These are phyloP conservation scores for Suhomyces bolitotheri DNA, from an alignment of 1,139 yeast species.

Conservation along the genomic window DNA sequence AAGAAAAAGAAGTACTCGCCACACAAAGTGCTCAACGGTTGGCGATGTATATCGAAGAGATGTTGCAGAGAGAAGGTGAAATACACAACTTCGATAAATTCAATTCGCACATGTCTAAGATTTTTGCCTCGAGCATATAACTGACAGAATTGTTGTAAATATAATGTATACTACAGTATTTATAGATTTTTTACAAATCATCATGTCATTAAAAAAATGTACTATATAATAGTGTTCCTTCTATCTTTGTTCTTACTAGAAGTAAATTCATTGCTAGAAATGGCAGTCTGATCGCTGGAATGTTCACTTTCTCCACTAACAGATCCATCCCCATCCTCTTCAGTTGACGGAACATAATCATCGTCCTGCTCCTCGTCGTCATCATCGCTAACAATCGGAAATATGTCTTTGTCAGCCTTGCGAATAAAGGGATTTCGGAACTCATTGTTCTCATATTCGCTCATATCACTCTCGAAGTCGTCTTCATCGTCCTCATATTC, in stretches of 20 bases:
- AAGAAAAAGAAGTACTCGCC: slow-evolving; percentile 11
- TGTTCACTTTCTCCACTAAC: slow-evolving; percentile 8
- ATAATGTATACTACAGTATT: not conserved
- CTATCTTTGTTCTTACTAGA: slow-evolving; percentile 2
- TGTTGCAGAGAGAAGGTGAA: slow-evolving; percentile 12
- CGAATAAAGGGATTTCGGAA: slow-evolving; percentile 5
- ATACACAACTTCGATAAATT: slow-evolving; percentile 15
- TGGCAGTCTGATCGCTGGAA: slow-evolving; percentile 1
- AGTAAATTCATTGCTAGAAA: too few relatives aligned
- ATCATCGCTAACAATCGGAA: slow-evolving; percentile 14
- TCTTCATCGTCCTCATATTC: slow-evolving; percentile 21
- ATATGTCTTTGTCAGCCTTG: slow-evolving; percentile 2
- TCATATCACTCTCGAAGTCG: slow-evolving; percentile 21
- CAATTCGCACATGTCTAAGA: slow-evolving; percentile 15
- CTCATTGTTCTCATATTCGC: slow-evolving; percentile 19
- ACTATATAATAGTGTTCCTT: slow-evolving; percentile 10
- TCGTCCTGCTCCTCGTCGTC: slow-evolving; percentile 16
- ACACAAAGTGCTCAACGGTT: slow-evolving; percentile 3
- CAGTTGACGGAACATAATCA: slow-evolving; percentile 14
- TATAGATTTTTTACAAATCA: not conserved
- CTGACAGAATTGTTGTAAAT: not conserved
- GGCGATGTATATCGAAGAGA: slow-evolving; percentile 12
- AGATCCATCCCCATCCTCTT: slow-evolving; percentile 4
- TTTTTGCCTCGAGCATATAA: slow-evolving; percentile 1
- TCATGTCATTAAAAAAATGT: not conserved